Percentiles rank a stretch among this genome's conserved stretches.
Conservation (phyloP, 2,329 filamentous ascomycete species). For the Penicillium decumbens region DNA sequence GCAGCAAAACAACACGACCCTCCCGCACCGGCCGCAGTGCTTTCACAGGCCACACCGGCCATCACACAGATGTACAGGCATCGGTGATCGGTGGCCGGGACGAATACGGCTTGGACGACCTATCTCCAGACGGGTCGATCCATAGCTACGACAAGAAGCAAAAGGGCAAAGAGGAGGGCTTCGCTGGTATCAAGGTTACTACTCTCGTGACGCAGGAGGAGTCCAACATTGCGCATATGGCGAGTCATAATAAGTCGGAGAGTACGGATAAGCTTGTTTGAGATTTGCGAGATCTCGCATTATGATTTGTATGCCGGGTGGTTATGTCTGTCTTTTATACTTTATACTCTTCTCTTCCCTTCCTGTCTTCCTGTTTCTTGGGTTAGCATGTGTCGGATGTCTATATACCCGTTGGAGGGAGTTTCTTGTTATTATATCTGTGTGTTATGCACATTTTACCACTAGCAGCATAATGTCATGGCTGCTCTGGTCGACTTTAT, state of each 20-base stretch:
- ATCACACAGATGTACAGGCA: conserved; percentile 18
- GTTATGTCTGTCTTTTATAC: neutral
- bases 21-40: conserved; percentile 15
- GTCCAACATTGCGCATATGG: conserved; percentile 6
- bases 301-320: neutral
- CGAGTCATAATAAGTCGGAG: conserved; percentile 20
- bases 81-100: conserved; percentile 19
- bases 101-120: conserved; percentile 16
- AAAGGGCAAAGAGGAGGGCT: neutral
- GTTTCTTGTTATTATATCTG: neutral
- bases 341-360: neutral
- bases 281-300: neutral
- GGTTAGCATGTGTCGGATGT: neutral
- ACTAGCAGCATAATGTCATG: neutral
- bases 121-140: conserved; percentile 7
- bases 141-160: conserved; percentile 3
- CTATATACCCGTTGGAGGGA: neutral
- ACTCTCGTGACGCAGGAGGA: conserved; percentile 27
- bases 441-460: neutral
- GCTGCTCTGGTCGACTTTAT: neutral
- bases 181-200: conserved; percentile 28
- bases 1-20: conserved; percentile 19
- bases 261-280: conserved; percentile 26
- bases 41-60: conserved; percentile 7
- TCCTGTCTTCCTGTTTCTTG: neutral